Evolutionary conservation across 139 green algal genomes (phyloP).

Genomic region (Zygnema circumcarinatum): DNA sequence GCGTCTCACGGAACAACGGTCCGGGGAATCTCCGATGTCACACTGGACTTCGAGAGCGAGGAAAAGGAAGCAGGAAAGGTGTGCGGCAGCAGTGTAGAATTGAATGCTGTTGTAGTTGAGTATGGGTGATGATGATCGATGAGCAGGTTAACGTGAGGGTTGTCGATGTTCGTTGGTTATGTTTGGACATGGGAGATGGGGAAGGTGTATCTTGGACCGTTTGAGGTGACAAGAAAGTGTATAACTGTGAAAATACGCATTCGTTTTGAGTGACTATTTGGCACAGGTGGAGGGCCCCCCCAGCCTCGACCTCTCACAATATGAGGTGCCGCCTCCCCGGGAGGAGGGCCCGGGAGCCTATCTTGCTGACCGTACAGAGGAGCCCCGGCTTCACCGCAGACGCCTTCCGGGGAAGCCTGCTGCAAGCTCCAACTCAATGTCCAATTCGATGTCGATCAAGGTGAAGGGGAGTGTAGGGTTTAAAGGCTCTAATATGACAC

Average conservation of each 20-base stretch:
- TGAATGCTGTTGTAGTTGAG: neutral
- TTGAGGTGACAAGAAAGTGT: too few relatives aligned
- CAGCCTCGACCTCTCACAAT: neutral
- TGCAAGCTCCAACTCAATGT: neutral
- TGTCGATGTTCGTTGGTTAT: too few relatives aligned
- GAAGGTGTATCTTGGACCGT: too few relatives aligned
- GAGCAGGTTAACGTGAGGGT: too few relatives aligned
- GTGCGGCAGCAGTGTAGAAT: neutral
- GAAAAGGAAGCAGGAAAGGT: conserved; percentile 1
- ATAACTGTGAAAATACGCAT: too few relatives aligned
- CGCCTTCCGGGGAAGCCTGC: neutral
- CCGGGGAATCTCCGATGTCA: neutral
- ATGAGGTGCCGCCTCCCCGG: conserved; percentile 27
- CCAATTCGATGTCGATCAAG: conserved; percentile 27
- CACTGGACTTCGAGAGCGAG: neutral
- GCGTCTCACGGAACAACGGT: neutral
- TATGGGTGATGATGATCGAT: neutral
- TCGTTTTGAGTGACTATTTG: too few relatives aligned
- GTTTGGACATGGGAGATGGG: too few relatives aligned
- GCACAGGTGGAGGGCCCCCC: neutral
- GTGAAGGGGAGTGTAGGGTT: neutral
- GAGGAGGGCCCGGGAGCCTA: neutral
- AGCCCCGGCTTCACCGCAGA: conserved; percentile 28
- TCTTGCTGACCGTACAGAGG: conserved; percentile 29
- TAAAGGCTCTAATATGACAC: neutral